Evolutionary conservation across 2,329 filamentous ascomycete species (phyloP).

Genomic region (Colletotrichum sp.): DNA sequence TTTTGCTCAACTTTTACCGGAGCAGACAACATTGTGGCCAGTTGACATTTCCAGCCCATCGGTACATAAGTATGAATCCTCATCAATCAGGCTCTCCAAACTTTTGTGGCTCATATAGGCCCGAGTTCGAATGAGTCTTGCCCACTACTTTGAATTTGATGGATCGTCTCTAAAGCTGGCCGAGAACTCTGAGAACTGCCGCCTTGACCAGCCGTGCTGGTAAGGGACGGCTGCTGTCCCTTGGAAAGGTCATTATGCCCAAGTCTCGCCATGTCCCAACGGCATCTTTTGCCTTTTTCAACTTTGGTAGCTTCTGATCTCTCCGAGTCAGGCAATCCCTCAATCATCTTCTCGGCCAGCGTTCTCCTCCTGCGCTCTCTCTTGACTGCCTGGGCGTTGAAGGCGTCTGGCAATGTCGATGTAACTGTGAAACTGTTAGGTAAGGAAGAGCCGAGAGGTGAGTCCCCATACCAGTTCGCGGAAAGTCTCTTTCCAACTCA

Average conservation of each 20-base stretch:
- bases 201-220: neutral
- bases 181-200: neutral
- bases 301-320: neutral
- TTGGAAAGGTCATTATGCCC: neutral
- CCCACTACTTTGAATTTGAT: too few species aligned
- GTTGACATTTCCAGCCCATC: too few species aligned
- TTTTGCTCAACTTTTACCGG: too few species aligned
- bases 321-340: neutral
- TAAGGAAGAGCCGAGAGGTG: neutral
- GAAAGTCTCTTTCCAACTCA: neutral
- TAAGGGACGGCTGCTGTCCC: neutral
- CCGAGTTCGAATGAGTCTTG: too few species aligned
- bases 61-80: too few species aligned
- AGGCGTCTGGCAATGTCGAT: neutral
- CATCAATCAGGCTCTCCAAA: too few species aligned
- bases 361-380: neutral
- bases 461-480: neutral
- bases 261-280: neutral
- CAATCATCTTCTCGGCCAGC: neutral
- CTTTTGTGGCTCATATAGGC: too few species aligned
- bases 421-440: neutral
- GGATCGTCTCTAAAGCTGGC: too few species aligned
- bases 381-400: neutral
- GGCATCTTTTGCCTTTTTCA: neutral
- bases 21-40: too few species aligned